phyloP scores from a whole-genome alignment of 345 rosid genomes.

The Capsella bursapastoris region DNA sequence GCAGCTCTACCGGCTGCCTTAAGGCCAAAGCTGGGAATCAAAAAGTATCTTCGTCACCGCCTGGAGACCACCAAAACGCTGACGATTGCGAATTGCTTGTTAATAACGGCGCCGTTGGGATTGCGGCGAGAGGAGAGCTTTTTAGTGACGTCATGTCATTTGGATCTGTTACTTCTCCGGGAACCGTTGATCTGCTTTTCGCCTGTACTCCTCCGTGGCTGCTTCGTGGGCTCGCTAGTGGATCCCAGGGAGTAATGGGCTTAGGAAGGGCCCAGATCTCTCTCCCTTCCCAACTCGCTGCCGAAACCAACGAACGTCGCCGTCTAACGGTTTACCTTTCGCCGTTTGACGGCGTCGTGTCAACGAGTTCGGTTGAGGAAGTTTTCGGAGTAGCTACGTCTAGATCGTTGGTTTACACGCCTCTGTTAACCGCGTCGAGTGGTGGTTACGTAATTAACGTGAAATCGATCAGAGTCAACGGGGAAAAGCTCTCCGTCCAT shows the following conservation, averaged over 20 bases:
- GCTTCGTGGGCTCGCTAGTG: slow-evolving; percentile 57
- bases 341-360: slow-evolving; percentile 53
- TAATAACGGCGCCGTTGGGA: slow-evolving; percentile 45
- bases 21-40: slow-evolving; percentile 37
- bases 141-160: slow-evolving; percentile 51
- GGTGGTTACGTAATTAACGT: slow-evolving; percentile 59
- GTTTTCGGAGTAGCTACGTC: slow-evolving; percentile 49
- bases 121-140: slow-evolving; percentile 53
- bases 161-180: slow-evolving; percentile 43
- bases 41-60: not conserved
- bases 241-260: slow-evolving; percentile 64
- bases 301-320: slow-evolving; percentile 43
- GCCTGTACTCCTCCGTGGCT: slow-evolving; percentile 49
- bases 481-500: slow-evolving; percentile 46
- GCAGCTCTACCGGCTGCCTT: slow-evolving; percentile 66
- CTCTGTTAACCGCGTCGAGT: slow-evolving; percentile 42
- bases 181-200: slow-evolving; percentile 49
- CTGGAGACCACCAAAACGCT: not conserved
- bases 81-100: slow-evolving; percentile 50
- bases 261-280: slow-evolving; percentile 61
- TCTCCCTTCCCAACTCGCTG: slow-evolving; percentile 61
- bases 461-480: slow-evolving; percentile 61
- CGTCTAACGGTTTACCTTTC: slow-evolving; percentile 61
- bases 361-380: slow-evolving; percentile 41
- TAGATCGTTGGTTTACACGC: slow-evolving; percentile 61